Conservation (phyloP, 1,284 basidiomycete species). For the Megacollybia platyphylla region DNA sequence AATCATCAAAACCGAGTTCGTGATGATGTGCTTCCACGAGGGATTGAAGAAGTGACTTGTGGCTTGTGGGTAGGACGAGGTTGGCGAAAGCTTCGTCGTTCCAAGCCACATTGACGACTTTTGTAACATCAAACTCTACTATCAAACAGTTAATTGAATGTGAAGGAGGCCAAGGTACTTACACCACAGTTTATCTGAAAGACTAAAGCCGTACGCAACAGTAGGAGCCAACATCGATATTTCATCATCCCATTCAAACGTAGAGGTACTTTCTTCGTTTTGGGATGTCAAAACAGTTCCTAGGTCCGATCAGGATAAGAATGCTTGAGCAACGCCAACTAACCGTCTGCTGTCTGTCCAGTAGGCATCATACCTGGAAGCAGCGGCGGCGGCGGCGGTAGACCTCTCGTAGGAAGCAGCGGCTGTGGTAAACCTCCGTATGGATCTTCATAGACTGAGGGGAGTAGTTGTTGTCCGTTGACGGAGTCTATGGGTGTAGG, state of each 20-base stretch:
- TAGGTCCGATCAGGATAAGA: constrained; percentile 12
- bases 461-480: constrained; percentile 2
- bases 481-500: constrained; percentile 16
- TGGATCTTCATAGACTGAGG: background rate
- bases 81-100: constrained; percentile 43
- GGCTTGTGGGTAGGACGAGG: constrained; percentile 37
- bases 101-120: constrained; percentile 38
- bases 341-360: constrained; percentile 2
- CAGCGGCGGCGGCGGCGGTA: background rate
- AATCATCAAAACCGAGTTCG: constrained; percentile 43
- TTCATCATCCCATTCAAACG: constrained; percentile 26
- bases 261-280: constrained; percentile 2
- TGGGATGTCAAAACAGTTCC: constrained; percentile 11
- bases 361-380: background rate
- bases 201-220: constrained; percentile 44
- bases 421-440: background rate
- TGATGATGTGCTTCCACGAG: constrained; percentile 44
- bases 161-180: constrained; percentile 11
- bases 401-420: background rate
- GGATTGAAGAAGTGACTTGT: constrained; percentile 41
- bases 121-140: constrained; percentile 46
- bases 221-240: constrained; percentile 44
- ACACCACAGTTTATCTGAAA: constrained; percentile 49
- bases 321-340: constrained; percentile 2
- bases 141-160: background rate